Base-by-base conservation (phyloP, 1,284 basidiomycete species). In the Mycosarcoma mackinlayi region DNA sequence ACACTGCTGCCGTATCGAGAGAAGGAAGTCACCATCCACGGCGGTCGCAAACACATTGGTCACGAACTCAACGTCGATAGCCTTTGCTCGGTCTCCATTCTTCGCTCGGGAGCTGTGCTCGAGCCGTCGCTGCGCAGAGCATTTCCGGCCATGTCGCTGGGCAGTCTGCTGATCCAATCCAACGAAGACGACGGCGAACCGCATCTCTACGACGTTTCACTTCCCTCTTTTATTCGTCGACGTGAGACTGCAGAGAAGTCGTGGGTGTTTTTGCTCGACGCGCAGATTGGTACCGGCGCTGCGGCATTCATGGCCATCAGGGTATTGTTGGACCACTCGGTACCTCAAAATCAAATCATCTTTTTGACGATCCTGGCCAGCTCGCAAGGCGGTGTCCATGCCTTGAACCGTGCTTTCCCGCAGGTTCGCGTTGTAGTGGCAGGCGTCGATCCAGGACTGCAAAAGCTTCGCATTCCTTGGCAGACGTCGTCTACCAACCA, bases 241-340 rank as follows among this genome's bases (percentile, higher is more conserved):
- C 55, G 77, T 7, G 47, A 60, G 23, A 60, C 52, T 6, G 79
- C 93, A 1, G 82, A 85, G 58, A 85, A 90, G 39, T 86, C 91
- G 3, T 93, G 89, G 85, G 93, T 95, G 1, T 90, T 97, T 80
- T 84, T 98, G n/a, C 86, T 97, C 28, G 95, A 98, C 80, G 91
- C 92, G 4, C 94, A 95, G 89, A 93, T 98, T 83, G 93, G 93
- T 5, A 98, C 94, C 0, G 95, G 91, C 3, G 94, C 95, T 0
- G 89, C 94, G 4, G 94, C 92, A 0, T 90, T 94, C 83, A 98
- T 98, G 95, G 92, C 93, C 0, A 91, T 98, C 57, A 90, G 95
- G n/a, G 88, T 96, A 5, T 85, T 98, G 16, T 87, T 98, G 24
- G 95, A 98, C 80, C 95, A 98, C 77, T 94, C 94, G n/a, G 90